Base-by-base conservation (phyloP, 1,284 basidiomycete genomes). In the Fomes fomentarius region DNA sequence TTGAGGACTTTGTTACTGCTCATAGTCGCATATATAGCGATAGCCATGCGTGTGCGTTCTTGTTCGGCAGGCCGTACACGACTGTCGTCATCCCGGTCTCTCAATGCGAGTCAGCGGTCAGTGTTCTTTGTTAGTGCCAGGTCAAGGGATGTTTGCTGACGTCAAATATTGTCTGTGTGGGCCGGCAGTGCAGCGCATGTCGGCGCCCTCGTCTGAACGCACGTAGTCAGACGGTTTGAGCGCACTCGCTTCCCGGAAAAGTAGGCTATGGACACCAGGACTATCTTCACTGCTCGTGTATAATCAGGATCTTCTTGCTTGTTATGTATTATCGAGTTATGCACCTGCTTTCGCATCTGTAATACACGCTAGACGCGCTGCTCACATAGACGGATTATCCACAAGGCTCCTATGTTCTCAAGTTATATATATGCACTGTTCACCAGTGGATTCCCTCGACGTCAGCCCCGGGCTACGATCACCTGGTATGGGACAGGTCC, bases 401-500 rank as follows among this genome's bases (percentile, higher is more conserved):
- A n/a, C n/a, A n/a, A n/a, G n/a, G n/a, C n/a, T n/a, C n/a, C n/a
- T n/a, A n/a, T n/a, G n/a, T n/a, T n/a, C n/a, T n/a, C n/a, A n/a
- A n/a, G n/a, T n/a, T 19, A 37, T 37, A 19, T 5, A 5, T 6
- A 37, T n/a, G 7, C 14, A 15, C 35, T n/a, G 26, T n/a, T 17
- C n/a, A 12, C 25, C 19, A 12, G 25, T 12, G 4, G 4, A 43
- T 22, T 4, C 12, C 41, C 14, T 26, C 19, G 19, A 30, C 17
- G 10, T 47, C 26, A 54, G 3, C 50, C 40, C 24, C 55, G 44
- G 9, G 52, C 42, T 3, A 63, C 57, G n/a, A 70, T 55, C 2
- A 63, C 62, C 41, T 65, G 65, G 51, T 70, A 70, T 14, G 60
- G 61, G 10, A 70, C 64, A 12, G 69, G 67, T 19, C 69, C 69